Evolutionary conservation across 192 early-diverging fungal species (phyloP).

Genomic region (Entomortierella lignicola): DNA sequence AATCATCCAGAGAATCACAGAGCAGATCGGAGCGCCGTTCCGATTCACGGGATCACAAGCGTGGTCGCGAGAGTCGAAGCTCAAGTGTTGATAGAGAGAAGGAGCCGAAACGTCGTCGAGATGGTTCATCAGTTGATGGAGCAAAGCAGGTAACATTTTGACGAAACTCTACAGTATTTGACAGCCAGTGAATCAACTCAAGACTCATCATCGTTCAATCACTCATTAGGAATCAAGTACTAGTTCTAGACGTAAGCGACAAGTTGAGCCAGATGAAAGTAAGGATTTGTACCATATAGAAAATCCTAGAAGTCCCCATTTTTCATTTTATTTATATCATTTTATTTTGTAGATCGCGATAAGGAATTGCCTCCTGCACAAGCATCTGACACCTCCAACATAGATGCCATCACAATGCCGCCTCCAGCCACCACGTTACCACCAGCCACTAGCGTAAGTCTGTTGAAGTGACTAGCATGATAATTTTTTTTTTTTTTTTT

Average conservation of each 20-base stretch:
- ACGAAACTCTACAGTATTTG: too few species aligned
- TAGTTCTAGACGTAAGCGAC: constrained; percentile 36
- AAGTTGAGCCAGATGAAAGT: constrained; percentile 33
- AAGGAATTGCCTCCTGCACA: too few species aligned
- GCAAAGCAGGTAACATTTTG: not conserved
- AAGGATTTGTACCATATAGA: not conserved
- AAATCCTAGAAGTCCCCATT: not conserved
- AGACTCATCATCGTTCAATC: too few species aligned
- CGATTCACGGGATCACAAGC: constrained; percentile 32
- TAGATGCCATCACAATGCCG: constrained; percentile 26
- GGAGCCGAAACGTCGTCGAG: constrained; percentile 36
- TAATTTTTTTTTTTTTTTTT: not conserved
- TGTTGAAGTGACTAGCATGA: not conserved
- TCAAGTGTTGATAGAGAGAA: constrained; percentile 32
- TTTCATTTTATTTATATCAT: not conserved
- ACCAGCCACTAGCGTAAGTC: not conserved
- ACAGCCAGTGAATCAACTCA: too few species aligned
- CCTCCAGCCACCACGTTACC: constrained; percentile 6
- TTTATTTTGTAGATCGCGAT: constrained; percentile 6
- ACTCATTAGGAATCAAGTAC: not conserved
- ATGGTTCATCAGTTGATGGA: constrained; percentile 1
- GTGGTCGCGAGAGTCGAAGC: constrained; percentile 29
- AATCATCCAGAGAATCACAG: constrained; percentile 25
- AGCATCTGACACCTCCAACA: not conserved
- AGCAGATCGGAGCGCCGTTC: constrained; percentile 18